phyloP scores from a whole-genome alignment of 2,329 filamentous ascomycete genomes.

The Tetracladium maxilliforme region DNA sequence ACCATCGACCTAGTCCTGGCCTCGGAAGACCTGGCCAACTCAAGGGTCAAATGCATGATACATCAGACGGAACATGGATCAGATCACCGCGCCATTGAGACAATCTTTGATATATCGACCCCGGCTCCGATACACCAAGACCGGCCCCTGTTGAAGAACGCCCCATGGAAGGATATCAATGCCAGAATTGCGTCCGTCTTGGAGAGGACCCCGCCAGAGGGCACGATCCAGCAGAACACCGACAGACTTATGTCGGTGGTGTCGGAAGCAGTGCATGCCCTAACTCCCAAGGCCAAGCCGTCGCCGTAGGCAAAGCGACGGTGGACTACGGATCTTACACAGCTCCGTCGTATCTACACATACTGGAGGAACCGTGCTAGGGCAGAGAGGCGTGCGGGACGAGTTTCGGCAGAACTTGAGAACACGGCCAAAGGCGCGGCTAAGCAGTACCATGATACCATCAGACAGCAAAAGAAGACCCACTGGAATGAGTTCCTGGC shows the following conservation, averaged over 20 bases:
- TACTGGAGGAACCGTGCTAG: conserved; percentile 14
- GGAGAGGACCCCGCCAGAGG: conserved; percentile 1
- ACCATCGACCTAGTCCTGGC: conserved; percentile 13
- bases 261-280: conserved; percentile 4
- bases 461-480: conserved; percentile 11
- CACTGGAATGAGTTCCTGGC: conserved; percentile 13
- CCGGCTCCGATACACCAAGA: conserved; percentile 3
- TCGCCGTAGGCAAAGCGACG: conserved; percentile 14
- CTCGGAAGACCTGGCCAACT: conserved; percentile 7
- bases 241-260: conserved; percentile 6
- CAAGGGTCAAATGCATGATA: conserved; percentile 6
- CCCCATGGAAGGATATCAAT: conserved; percentile 11
- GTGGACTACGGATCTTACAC: conserved; percentile 14
- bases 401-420: conserved; percentile 5
- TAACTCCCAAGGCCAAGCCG: conserved; percentile 10
- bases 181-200: conserved; percentile 3
- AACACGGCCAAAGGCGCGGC: conserved; percentile 7
- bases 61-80: conserved; percentile 11
- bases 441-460: conserved; percentile 9
- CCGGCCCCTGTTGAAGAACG: conserved; percentile 12
- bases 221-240: conserved; percentile 5
- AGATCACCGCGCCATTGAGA: conserved; percentile 15
- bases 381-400: conserved; percentile 6
- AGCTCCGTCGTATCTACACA: conserved; percentile 12
- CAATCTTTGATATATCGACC: conserved; percentile 12